Evolutionary conservation across 2,329 filamentous ascomycete species (phyloP).

Genomic region (Botryotinia calthae): DNA sequence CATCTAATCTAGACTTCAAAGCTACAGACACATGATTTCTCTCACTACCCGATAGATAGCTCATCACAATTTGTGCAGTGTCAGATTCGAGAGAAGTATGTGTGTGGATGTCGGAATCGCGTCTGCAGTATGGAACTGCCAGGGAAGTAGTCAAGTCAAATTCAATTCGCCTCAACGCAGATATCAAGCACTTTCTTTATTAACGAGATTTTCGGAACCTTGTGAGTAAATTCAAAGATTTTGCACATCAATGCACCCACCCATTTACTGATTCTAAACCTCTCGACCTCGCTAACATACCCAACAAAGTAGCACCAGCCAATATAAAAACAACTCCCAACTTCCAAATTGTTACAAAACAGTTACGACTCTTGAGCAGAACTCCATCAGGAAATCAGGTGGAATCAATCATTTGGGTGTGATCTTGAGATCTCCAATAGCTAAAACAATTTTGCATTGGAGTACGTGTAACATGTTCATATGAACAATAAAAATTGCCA

Average conservation of each 20-base stretch:
- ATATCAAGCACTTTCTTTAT: background rate
- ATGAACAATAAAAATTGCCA: background rate
- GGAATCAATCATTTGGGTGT: accelerated
- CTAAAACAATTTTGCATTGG: background rate
- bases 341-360: background rate
- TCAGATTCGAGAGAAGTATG: background rate
- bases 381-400: background rate
- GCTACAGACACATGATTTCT: background rate
- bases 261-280: background rate
- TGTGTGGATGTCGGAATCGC: background rate
- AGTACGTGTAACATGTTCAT: accelerated
- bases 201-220: accelerated
- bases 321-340: background rate
- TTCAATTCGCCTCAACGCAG: background rate
- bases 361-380: background rate
- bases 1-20: background rate
- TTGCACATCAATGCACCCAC: background rate
- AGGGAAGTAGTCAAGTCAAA: background rate
- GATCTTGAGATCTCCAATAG: background rate
- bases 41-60: background rate
- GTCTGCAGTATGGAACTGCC: background rate
- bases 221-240: background rate
- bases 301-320: background rate
- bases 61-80: background rate
- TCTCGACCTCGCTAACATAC: background rate